Base-by-base conservation (phyloP, 345 rosid species). In the Eucalyptus virginea region DNA sequence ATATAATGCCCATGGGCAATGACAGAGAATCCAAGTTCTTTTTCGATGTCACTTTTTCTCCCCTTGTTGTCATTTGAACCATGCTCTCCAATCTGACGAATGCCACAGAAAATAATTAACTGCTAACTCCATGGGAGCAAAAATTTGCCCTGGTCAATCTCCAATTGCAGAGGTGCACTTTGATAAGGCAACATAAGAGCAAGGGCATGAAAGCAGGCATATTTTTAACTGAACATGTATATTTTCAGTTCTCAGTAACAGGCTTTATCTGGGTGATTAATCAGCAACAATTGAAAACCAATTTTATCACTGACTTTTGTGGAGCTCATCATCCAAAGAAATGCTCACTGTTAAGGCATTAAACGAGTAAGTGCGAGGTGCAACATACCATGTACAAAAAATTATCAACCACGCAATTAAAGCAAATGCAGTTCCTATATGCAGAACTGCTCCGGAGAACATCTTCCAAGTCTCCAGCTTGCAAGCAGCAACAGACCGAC, bases 401-500 rank as follows among this genome's bases (percentile, higher is more conserved):
- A 89, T 97, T 95, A 90, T 95, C 97, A 89, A 95, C 88, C 91
- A 98, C 93, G 91, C 99, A 95, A 89, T 95, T 86, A 49, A 97
- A 93, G 93, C 99, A 98, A 87, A 93, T 89, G 91, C 99, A 98
- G 92, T 95, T 97, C 92, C 99, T 94, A 90, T 95, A 96, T 8
- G 92, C 93, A 91, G 95, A 90, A 94, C 93, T 95, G 60, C 92
- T 95, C 89, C 98, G 96, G 92, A 95, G 94, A 93, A 94, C 89
- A 92, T 96, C 97, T 92, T 96, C 97, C 86, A 94, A 90, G 90
- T 96, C 98, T 83, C 93, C 94, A 40, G 88, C 92, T 47, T 87
- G 97, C 90, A 97, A 91, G 93, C 99, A 98, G 94, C 97, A 96
- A 87, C 98, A 94, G 91, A 95, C 96, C 88, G 98, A 88, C 88